Evolutionary conservation across 371 early-diverging fungal species (phyloP), one percentile per base, ranked within the genome.

Genomic region (Vairimorpha ceranae): DNA sequence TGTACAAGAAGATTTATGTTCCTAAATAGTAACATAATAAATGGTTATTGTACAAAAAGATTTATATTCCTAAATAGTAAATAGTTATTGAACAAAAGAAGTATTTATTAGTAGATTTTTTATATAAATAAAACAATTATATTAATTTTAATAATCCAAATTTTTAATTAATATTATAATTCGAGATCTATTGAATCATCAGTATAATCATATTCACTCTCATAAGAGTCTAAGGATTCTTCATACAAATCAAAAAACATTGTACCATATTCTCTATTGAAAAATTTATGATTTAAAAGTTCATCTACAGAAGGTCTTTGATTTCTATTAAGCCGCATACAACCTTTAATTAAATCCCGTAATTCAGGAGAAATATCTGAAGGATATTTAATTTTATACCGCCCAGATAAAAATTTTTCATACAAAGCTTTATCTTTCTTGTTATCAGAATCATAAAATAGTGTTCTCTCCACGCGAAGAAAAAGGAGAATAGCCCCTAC

Each of bases 271-370:
- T 41, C 59, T 23, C 48, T 46, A 0, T 17, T 65, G 12, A 84
- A 76, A 70, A 84, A 83, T 21, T 71, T 75, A 71, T 84, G 83
- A 1, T 76, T 63, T 7, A 84, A 61, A 7, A 84, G 65, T 59
- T 79, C 67, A 3, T 68, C 66, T 23, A 69, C 82, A 51, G 69
- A 80, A 7, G 82, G 80, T 52, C 85, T 76, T n/a, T 73, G 32
- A 21, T 64, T 29, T 35, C 68, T 56, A 46, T 78, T 66, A 48
- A 77, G 25, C 19, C 77, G 30, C 78, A 84, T 77, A 54, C 80
- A 78, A 8, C 12, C 60, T 43, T 27, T 72, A 12, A 84, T 72
- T 72, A 84, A 84, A 61, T 77, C 69, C 35, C 61, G 74, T 27
- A 84, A 54, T 32, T 72, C 79, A 14, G 23, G 30, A 1, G 79